phyloP scores from a whole-genome alignment of 805 yeast genomes.

The Candida maris region DNA sequence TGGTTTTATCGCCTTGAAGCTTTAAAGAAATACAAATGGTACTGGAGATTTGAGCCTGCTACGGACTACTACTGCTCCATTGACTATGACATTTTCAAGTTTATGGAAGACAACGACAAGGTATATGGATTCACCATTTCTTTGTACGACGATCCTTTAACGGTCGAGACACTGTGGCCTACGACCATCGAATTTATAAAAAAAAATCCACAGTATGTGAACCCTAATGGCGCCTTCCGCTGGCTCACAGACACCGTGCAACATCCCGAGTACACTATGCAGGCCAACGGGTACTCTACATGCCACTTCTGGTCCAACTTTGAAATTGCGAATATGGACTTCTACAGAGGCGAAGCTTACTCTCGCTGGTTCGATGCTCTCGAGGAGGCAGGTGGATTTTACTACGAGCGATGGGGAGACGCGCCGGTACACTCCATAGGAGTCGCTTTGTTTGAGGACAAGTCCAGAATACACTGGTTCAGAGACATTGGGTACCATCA shows the following conservation, averaged over 20 bases:
- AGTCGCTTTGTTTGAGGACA: constrained; percentile 67
- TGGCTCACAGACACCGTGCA: constrained; percentile 53
- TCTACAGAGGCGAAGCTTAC: constrained; percentile 69
- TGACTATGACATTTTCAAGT: constrained; percentile 73
- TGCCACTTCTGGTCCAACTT: constrained; percentile 92
- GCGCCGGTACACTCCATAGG: constrained; percentile 88
- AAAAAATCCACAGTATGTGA: constrained; percentile 56
- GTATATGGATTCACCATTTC: constrained; percentile 73
- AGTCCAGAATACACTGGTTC: constrained; percentile 75
- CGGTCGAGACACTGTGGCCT: constrained; percentile 67
- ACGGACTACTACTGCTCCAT: constrained; percentile 66
- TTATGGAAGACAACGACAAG: constrained; percentile 65
- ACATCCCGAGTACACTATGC: constrained; percentile 40
- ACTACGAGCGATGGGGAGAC: constrained; percentile 92
- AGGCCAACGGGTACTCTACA: constrained; percentile 45
- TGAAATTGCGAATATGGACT: constrained; percentile 82
- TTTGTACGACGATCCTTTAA: constrained; percentile 66
- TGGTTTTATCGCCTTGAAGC: constrained; percentile 60
- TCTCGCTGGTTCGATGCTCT: constrained; percentile 60
- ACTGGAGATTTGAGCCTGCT: constrained; percentile 80
- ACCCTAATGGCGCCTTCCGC: constrained; percentile 54
- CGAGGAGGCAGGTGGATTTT: constrained; percentile 76
- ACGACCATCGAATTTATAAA: constrained; percentile 60
- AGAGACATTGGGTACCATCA: constrained; percentile 79
- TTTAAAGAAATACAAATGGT: constrained; percentile 59